Base-by-base conservation (phyloP, 2,329 filamentous ascomycete genomes). In the Calonectria honghensis region DNA sequence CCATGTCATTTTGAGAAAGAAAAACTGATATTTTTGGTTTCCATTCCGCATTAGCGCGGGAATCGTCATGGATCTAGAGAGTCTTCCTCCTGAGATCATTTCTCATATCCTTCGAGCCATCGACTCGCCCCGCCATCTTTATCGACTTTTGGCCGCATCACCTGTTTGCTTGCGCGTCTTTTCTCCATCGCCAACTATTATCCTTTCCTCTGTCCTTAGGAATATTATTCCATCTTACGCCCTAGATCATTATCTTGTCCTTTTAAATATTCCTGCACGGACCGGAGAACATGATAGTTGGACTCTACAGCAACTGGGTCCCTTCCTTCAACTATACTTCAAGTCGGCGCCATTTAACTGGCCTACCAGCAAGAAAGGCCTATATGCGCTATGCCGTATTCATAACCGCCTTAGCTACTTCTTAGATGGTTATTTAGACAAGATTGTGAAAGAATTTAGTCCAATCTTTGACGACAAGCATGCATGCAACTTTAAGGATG, bases 71-170 rank as follows among this genome's bases (percentile, higher is more conserved):
- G 14, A 18, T 39, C 57, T 61, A 39, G 57, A 61, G 11, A n/a
- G 10, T 18, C n/a, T 61, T 18, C 57, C 57, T 9, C 35, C 13
- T 18, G 57, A 61, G 57, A 5, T 61, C 4, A 39, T 61, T 27
- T 61, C 57, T 11, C 57, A 61, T 1, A 29, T 61, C 16, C n/a
- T 61, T 14, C 35, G n/a, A 1, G 6, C 1, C 2, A 61, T 61
- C 35, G 35, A 61, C 57, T 61, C 35, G 24, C 57, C 57, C 41
- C 35, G 35, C 18, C 35, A 41, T 39, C 57, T 61, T 18, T 61
- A 61, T 14, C 35, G 57, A 10, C 57, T 61, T 14, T 4, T 61
- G 5, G 29, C 57, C 13, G 57, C 57, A 29, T 61, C 57, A 39
- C 57, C 57, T 18, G 35, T 61, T 39, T 61, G 57, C 11, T 41